Evolutionary conservation across 257 asterid species (phyloP), one percentile per base, ranked within the genome.

Genomic region (Cruciata laevipes): DNA sequence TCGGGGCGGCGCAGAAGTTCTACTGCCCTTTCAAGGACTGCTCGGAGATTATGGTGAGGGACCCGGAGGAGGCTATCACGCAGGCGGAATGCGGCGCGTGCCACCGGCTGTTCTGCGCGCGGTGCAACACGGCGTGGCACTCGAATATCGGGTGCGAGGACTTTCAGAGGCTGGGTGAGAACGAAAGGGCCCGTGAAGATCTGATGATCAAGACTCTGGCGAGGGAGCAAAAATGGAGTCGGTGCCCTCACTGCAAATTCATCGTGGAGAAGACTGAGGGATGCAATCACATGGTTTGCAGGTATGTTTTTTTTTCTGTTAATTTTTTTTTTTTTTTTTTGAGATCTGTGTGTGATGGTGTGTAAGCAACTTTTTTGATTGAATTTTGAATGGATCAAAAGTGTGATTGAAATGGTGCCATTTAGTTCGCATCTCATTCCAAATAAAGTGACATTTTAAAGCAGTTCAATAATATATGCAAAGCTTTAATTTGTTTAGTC

Each of bases 1-100:
- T 87, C 20, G 61, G 25, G 18, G 81, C 65, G 5, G 58, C 79
- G 6, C 79, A 76, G 69, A 84, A 58, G 3, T 78, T 74, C 23
- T 76, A 73, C 17, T 79, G 84, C 31, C 84, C 84, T 14, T 63
- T 59, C 7, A 73, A 70, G 33, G 75, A 67, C 8, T 79, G 84
- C 61, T 53, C 84, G 0, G 80, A 63, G 0, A 24, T 79, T 72
- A 4, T 79, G 72, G 27, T 68, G 53, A 57, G 65, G 47, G 79
- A 79, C 18, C n/a, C 51, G 1, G 69, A 32, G 5, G 77, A 70
- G 9, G 40, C 10, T 6, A 32, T 70, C 4, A 51, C 1, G 57
- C 66, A 47, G 33, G 33, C 68, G 0, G 78, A 27, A 30, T 79
- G 81, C 66, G 74, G 79, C 3, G 14, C 20, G 14, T 76, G 84